Evolutionary conservation across 331 rosid genomes (phyloP).

Genomic region (Pyrus hybrid): DNA sequence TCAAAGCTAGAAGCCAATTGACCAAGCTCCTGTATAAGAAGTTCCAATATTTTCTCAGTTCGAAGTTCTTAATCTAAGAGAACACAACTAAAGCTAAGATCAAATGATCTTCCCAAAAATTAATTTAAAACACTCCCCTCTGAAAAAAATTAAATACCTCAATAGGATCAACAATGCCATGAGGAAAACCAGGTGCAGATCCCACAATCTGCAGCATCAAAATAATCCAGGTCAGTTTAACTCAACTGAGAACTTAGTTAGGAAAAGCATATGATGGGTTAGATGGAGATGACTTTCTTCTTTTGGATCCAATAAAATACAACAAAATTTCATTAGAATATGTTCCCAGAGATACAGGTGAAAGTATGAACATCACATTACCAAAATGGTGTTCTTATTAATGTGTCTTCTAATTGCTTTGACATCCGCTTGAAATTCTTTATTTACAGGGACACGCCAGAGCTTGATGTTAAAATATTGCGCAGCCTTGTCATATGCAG

Average conservation of each 20-base stretch:
- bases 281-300: background rate
- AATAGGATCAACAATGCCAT: conserved; percentile 92
- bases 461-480: conserved; percentile 91
- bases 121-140: background rate
- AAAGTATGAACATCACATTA: too few species aligned
- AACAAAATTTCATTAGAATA: background rate
- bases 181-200: conserved; percentile 98
- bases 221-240: conserved; percentile 10
- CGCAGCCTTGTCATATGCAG: conserved; percentile 98
- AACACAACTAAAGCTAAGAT: conserved; percentile 15
- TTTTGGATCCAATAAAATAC: background rate
- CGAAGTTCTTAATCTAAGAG: conserved; percentile 6
- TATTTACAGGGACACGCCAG: conserved; percentile 81
- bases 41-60: conserved; percentile 12
- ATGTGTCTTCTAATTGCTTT: conserved; percentile 55
- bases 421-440: conserved; percentile 68
- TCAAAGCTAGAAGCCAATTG: conserved; percentile 68
- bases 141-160: conserved; percentile 33
- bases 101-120: background rate
- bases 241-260: conserved; percentile 19
- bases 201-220: conserved; percentile 77
- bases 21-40: conserved; percentile 74
- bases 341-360: conserved; percentile 31
- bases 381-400: conserved; percentile 82
- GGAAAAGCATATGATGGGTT: conserved; percentile 10